Evolutionary conservation across 148 eudicot genomes (phyloP), one percentile per base, ranked within the genome.

Genomic region (Beta vulgaris): DNA sequence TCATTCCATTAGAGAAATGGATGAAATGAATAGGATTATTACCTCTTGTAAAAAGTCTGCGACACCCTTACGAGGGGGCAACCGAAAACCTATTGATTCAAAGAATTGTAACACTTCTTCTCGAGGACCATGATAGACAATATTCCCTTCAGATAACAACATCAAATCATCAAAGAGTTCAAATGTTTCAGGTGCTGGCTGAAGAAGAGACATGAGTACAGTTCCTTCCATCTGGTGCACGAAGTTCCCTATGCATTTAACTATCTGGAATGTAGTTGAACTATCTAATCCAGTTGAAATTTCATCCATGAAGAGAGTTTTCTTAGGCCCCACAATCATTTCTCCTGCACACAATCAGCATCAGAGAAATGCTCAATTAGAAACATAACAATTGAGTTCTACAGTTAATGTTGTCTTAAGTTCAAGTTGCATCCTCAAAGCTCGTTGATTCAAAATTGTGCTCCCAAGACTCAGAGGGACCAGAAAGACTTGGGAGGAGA

Each of bases 31-130:
- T 57, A 29, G 51, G 6, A 36, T 19, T 81, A 44, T 15, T 14
- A 94, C 98, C 96, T 94, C 98, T 74, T 94, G 97, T 68, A 94
- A 88, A 72, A 94, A 94, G 81, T 94, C 96, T 65, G 98, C 97
- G 76, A 88, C 84, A 36, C 91, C 91, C 83, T 94, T 94, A 23
- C 96, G 91, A 71, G 85, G 86, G 43, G 97, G 98, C 74, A 85
- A 83, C 54, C 44, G 68, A 66, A 94, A 94, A 62, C 97, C 97
- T 42, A 91, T 49, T 6, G 88, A 87, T 74, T 85, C 97, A 76
- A 91, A 91, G 79, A 91, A 91, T n/a, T 86, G 82, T 32, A 89
- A 44, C 69, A 88, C 93, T 28, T 85, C 88, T 60, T 73, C 80
- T 61, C 86, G 87, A 77, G 97, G 97, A 29, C 91, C 97, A 16